Conservation (phyloP, 805 yeast species). For the Priceomyces medius region DNA sequence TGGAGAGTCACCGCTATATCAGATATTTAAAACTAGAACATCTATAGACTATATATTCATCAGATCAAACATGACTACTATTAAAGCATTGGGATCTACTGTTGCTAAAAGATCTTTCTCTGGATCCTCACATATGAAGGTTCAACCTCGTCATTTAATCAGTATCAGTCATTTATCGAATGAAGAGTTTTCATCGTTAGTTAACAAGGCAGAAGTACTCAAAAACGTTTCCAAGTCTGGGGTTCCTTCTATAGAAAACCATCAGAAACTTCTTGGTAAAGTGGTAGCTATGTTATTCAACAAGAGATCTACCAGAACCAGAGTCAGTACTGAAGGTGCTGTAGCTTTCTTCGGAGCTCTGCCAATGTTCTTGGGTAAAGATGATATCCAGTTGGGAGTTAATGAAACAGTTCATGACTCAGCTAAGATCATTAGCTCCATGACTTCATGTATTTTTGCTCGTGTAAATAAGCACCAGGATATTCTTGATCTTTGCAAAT, state of each 20-base stretch:
- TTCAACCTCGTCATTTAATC: constrained; percentile 65
- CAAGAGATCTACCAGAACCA: constrained; percentile 92
- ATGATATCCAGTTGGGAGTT: constrained; percentile 94
- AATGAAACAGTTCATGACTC: constrained; percentile 91
- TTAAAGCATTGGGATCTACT: constrained; percentile 9
- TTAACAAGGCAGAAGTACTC: constrained; percentile 67
- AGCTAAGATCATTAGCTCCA: constrained; percentile 83
- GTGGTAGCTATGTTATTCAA: constrained; percentile 81
- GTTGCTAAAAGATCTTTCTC: constrained; percentile 12
- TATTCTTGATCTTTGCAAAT: constrained; percentile 70
- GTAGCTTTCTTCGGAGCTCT: constrained; percentile 89
- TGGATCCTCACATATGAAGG: constrained; percentile 6
- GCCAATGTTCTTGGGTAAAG: constrained; percentile 95
- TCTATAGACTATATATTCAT: too few species aligned
- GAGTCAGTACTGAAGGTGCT: constrained; percentile 94
- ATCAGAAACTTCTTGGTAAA: constrained; percentile 68
- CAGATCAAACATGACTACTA: constrained; percentile 7
- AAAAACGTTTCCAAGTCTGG: constrained; percentile 62
- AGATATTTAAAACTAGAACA: background rate
- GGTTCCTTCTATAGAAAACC: constrained; percentile 34
- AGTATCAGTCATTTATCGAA: constrained; percentile 77
- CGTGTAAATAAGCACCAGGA: constrained; percentile 86
- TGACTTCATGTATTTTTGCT: constrained; percentile 98
- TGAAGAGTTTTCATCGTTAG: constrained; percentile 68
- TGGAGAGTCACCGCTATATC: constrained; percentile 9